Base-by-base conservation (phyloP, 257 asterid genomes). In the Buddleja alternifolia region DNA sequence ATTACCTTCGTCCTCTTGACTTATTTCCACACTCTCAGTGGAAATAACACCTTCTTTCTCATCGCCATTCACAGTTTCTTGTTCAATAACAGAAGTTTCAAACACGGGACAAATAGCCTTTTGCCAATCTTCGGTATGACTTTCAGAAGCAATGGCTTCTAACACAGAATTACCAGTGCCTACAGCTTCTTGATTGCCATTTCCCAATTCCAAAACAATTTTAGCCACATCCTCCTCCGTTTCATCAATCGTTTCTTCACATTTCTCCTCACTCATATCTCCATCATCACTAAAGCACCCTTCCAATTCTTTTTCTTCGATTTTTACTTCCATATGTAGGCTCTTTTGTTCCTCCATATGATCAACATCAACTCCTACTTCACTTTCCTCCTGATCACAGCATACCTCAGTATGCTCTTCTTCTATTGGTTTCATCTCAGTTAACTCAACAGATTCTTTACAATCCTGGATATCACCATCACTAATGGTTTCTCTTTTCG, bases 231-330 rank as follows among this genome's bases (percentile, higher is more conserved):
- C 59, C 20, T 3, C 56, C 57, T 60, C 6, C 19, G 0, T 63
- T 9, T 44, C 15, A 9, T 53, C 66, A 4, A 9, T 15, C 5
- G 10, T 45, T 39, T 29, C 60, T 57, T 59, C 46, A 54, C 10
- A 9, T 72, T 57, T 56, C 75, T 44, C 63, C 67, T 60, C 75
- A 19, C 9, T 15, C 12, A 16, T 58, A 60, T 67, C 80, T 66
- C 70, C 78, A 54, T 58, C 48, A 50, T 55, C 78, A 25, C 41
- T 36, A 42, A 14, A 15, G 39, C 23, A 1, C 10, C 12, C 68
- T 42, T 45, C 70, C n/a, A 62, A 7, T 34, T 64, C 64, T 37
- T 47, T 46, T 39, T 36, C 53, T 36, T 60, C 75, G 9, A 34
- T 4, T 29, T 55, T 40, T 41, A 32, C 7, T 41, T 54, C 19